Conservation (phyloP, 73 alveolate species). For the Halteria grandinella region DNA sequence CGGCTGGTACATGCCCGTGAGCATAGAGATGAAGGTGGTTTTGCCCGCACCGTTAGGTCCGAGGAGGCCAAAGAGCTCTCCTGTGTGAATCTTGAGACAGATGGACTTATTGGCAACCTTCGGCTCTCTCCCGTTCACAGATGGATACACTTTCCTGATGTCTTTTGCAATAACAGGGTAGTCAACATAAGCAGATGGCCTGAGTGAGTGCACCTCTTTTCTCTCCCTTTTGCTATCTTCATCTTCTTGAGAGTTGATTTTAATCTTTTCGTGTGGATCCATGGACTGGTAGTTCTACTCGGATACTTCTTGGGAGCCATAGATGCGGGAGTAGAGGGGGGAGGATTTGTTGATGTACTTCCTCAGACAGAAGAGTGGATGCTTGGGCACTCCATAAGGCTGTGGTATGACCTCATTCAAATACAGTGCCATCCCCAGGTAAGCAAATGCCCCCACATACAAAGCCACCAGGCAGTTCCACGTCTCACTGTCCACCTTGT, state of each 20-base stretch:
- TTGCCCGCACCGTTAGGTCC: constrained; percentile 99
- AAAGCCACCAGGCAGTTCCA: constrained; percentile 73
- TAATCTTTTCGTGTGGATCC: no score
- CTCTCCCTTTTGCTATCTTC: constrained; percentile 72
- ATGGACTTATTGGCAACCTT: constrained; percentile 76
- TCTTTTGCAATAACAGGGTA: constrained; percentile 72
- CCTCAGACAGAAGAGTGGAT: background rate
- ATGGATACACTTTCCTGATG: constrained; percentile 66
- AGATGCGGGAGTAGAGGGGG: background rate
- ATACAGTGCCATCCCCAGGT: constrained; percentile 81
- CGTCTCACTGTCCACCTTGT: constrained; percentile 74
- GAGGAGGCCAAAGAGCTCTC: constrained; percentile 95
- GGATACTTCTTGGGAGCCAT: background rate
- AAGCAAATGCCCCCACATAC: constrained; percentile 75
- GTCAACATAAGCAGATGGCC: background rate
- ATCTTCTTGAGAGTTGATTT: constrained; percentile 63
- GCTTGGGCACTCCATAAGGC: constrained; percentile 88
- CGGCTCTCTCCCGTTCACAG: constrained; percentile 24
- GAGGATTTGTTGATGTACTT: background rate
- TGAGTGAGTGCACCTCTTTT: constrained; percentile 53
- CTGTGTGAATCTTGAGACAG: constrained; percentile 73
- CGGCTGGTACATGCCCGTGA: constrained; percentile 91
- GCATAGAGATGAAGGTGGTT: constrained; percentile 88
- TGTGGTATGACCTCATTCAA: constrained; percentile 91
- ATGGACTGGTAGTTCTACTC: background rate